Evolutionary conservation across 805 yeast species (phyloP), one percentile per base, ranked within the genome.

Genomic region (Kodamaea fukazawae): DNA sequence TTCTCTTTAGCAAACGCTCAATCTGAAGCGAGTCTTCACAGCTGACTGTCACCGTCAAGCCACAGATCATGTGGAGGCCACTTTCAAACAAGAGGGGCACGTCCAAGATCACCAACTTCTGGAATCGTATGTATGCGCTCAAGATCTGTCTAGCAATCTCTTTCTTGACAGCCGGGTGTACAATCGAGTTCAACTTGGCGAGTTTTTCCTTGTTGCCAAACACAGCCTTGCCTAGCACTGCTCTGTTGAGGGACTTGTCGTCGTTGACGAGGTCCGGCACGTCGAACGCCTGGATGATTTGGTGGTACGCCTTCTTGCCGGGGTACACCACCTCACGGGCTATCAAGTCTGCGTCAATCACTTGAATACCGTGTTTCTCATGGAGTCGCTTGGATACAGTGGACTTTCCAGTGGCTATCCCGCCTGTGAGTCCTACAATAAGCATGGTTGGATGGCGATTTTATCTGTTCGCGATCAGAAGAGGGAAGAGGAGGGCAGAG

Each of bases 391-490:
- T 55, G 0, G 96, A 86, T 0, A 86, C 97, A 0, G 98, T 91
- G 13, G 96, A 83, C 55, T 93, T 93, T 2, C 99, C 99, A n/a
- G 93, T 76, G 4, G 96, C 96, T 36, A 93, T 93, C 1, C 97
- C 96, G 2, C 99, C 99, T 0, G 99, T 93, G n/a, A 93, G 74
- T 1, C 99, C 99, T 4, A 93, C 75, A 23, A 93, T 74, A 32
- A 93, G 74, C 99, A 93, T 91, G 4, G 14, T 20, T 20, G 23
- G 23, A 72, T 75, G 48, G 79, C 79, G 28, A 53, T 69, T 15
- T 53, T 76, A 7, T 46, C 76, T 18, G 76, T 78, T 44, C 57
- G 58, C 55, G 54, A 57, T n/a, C n/a, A n/a, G n/a, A n/a, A n/a
- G n/a, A n/a, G n/a, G n/a, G n/a, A n/a, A n/a, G n/a, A n/a, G n/a